Evolutionary conservation across 441 rosid species (phyloP).

Genomic region (Eutrema salsugineum): DNA sequence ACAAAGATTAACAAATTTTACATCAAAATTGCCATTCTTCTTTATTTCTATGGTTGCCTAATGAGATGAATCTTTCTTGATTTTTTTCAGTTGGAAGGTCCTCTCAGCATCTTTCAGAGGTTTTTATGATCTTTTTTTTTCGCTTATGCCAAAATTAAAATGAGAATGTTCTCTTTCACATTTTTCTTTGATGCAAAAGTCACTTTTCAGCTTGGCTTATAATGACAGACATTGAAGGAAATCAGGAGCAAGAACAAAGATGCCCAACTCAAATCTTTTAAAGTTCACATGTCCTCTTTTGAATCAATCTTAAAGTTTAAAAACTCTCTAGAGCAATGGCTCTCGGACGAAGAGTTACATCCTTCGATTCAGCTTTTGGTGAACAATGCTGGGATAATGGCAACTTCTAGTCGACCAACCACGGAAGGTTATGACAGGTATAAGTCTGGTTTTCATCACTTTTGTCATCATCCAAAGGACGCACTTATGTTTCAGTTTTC

Average conservation of each 20-base stretch:
- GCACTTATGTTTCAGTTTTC: not conserved
- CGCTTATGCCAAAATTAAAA: not conserved
- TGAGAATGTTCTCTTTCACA: not conserved
- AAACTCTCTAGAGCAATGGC: constrained; percentile 67
- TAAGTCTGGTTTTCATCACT: constrained; percentile 19
- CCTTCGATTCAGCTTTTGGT: constrained; percentile 77
- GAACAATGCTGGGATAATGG: constrained; percentile 88
- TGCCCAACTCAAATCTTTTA: constrained; percentile 54
- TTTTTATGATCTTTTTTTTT: constrained; percentile 21
- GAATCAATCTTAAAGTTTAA: constrained; percentile 60
- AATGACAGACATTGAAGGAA: constrained; percentile 46
- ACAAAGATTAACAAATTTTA: not conserved
- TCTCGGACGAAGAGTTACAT: constrained; percentile 61
- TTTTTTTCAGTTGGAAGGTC: constrained; percentile 72
- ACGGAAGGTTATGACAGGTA: constrained; percentile 79
- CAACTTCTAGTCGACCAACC: constrained; percentile 55
- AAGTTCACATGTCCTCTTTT: constrained; percentile 63
- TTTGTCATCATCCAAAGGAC: not conserved
- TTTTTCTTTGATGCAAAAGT: not conserved
- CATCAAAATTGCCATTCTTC: too few species aligned
- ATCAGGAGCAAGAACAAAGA: constrained; percentile 45
- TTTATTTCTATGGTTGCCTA: not conserved
- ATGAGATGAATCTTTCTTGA: constrained; percentile 10
- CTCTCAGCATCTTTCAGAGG: constrained; percentile 47
- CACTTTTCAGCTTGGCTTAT: not conserved